Conservation (phyloP, 371 early-diverging fungal genomes). For the Rhizomucor pusillus region DNA sequence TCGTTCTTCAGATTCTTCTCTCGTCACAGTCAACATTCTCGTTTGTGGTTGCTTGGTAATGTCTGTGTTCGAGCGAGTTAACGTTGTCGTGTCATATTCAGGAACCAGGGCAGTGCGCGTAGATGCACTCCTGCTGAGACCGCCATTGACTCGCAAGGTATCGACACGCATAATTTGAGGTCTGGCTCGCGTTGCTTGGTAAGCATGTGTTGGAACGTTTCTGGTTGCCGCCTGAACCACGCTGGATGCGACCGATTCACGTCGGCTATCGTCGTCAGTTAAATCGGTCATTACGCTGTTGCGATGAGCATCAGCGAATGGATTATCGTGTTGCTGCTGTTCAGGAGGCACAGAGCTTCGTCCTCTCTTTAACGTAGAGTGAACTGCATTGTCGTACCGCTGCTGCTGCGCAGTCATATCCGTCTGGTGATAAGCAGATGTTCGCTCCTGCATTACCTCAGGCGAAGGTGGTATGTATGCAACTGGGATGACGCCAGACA, state of each 20-base stretch:
- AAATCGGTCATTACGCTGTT: slow-evolving; percentile 6
- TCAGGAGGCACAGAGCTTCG: neutral
- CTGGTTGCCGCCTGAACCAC: slow-evolving; percentile 12
- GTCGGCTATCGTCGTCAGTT: slow-evolving; percentile 1
- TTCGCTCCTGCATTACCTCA: neutral
- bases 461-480: slow-evolving; percentile 44
- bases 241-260: slow-evolving; percentile 26
- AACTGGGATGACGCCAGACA: slow-evolving; percentile 49
- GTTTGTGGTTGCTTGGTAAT: neutral
- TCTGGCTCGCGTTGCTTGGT: slow-evolving; percentile 41
- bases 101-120: slow-evolving; percentile 22
- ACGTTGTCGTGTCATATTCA: slow-evolving; percentile 4
- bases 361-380: neutral
- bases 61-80: slow-evolving; percentile 15
- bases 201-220: slow-evolving; percentile 27
- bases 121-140: slow-evolving; percentile 31
- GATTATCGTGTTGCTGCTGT: slow-evolving; percentile 8
- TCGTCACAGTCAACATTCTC: neutral
- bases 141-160: slow-evolving; percentile 27
- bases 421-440: too few species aligned
- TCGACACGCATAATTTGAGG: slow-evolving; percentile 49
- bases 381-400: slow-evolving; percentile 11
- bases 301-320: slow-evolving; percentile 12
- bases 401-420: slow-evolving; percentile 11
- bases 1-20: neutral